These are phyloP conservation scores for Aureobasidium namibiae DNA, from an alignment of 2,329 filamentous ascomycete species.

Conservation along the genomic window DNA sequence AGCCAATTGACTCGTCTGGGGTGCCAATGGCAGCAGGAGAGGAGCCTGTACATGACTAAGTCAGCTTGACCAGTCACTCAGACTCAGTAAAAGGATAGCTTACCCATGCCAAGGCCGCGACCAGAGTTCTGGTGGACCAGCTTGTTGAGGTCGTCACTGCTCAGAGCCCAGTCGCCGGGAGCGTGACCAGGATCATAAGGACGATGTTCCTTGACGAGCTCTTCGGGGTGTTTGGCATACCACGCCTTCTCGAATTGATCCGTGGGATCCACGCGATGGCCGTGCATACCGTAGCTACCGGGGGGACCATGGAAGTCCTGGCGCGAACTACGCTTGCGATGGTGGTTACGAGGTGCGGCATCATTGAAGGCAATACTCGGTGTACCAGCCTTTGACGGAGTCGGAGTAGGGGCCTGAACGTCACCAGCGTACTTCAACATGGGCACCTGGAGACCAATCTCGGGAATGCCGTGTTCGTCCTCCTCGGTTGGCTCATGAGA, in stretches of 20 bases:
- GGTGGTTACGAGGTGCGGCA: constrained; percentile 47
- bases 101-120: constrained; percentile 45
- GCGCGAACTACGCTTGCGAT: constrained; percentile 62
- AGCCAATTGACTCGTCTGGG: constrained; percentile 85
- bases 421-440: constrained; percentile 91
- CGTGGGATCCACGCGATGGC: constrained; percentile 65
- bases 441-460: constrained; percentile 85
- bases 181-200: constrained; percentile 53
- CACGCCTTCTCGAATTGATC: constrained; percentile 87
- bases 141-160: constrained; percentile 81
- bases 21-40: constrained; percentile 58
- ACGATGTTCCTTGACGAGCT: constrained; percentile 64
- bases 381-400: constrained; percentile 35
- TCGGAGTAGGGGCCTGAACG: constrained; percentile 85
- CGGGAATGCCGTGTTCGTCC: constrained; percentile 73
- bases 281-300: constrained; percentile 87
- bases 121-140: constrained; percentile 66
- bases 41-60: constrained; percentile 45
- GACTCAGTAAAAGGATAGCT: not conserved
- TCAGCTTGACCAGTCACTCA: constrained; percentile 9
- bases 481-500: constrained; percentile 55
- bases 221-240: constrained; percentile 85
- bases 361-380: constrained; percentile 46
- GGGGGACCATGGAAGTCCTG: constrained; percentile 62
- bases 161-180: constrained; percentile 72